These are phyloP conservation scores for Papiliotrema terrestris DNA, from an alignment of 1,284 basidiomycete genomes.

Conservation along the genomic window DNA sequence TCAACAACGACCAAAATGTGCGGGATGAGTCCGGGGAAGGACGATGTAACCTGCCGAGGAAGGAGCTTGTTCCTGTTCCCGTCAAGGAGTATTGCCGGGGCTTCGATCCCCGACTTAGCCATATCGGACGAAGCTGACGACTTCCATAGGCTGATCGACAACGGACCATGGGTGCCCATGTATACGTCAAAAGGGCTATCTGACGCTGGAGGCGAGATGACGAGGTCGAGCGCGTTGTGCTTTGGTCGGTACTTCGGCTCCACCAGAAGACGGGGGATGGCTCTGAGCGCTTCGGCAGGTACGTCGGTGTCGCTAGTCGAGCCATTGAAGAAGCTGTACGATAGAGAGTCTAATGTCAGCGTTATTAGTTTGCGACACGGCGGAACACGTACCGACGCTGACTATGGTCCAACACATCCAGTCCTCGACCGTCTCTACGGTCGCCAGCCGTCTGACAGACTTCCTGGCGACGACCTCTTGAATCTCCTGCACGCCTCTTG, in stretches of 20 bases:
- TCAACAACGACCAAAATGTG: constrained; percentile 39
- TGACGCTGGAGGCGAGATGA: constrained; percentile 67
- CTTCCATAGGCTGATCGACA: constrained; percentile 50
- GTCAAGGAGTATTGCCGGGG: constrained; percentile 13
- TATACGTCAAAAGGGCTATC: constrained; percentile 72
- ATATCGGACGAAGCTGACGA: constrained; percentile 26
- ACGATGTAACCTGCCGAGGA: constrained; percentile 18
- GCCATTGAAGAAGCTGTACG: constrained; percentile 32
- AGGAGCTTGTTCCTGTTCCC: neutral
- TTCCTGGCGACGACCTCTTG: neutral
- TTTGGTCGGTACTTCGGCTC: constrained; percentile 69
- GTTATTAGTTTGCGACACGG: constrained; percentile 2
- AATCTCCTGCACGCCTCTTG: constrained; percentile 8
- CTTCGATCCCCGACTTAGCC: neutral
- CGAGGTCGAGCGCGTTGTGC: constrained; percentile 72
- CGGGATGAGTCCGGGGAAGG: constrained; percentile 28
- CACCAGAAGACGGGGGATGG: constrained; percentile 80
- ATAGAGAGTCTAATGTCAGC: constrained; percentile 15
- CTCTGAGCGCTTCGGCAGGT: constrained; percentile 56
- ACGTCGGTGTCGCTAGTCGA: constrained; percentile 1
- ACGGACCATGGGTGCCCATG: constrained; percentile 80
- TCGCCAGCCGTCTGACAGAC: constrained; percentile 4
- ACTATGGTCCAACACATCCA: constrained; percentile 95
- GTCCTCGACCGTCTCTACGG: constrained; percentile 65
- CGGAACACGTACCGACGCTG: constrained; percentile 72